Percentiles rank a stretch among this genome's conserved stretches.
These are phyloP conservation scores for Pinus tabuliformis DNA, from an alignment of 75 land plant species.

Conservation along the genomic window DNA sequence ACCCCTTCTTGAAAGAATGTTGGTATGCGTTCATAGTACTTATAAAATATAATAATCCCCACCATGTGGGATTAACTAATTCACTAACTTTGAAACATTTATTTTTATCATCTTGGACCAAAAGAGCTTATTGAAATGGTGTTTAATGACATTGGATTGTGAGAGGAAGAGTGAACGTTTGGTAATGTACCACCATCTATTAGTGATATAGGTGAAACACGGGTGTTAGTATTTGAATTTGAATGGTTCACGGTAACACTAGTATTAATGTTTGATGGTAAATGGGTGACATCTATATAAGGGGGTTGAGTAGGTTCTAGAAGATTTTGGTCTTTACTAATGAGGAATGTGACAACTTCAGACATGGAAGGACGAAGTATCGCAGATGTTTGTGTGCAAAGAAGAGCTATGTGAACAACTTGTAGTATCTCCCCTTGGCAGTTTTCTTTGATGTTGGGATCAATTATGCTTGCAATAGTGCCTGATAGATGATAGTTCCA, in stretches of 20 bases:
- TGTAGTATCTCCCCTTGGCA: neutral
- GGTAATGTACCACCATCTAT: conserved; percentile 22
- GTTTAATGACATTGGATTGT: conserved; percentile 45
- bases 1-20: too few relatives aligned
- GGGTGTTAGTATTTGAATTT: conserved; percentile 35
- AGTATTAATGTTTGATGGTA: too few relatives aligned
- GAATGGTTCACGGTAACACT: conserved; percentile 19
- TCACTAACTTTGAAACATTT: too few relatives aligned
- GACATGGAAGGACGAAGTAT: conserved; percentile 26
- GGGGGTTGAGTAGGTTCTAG: too few relatives aligned
- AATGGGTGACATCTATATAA: too few relatives aligned
- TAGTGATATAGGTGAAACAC: conserved; percentile 28
- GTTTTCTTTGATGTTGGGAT: neutral
- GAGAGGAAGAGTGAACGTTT: conserved; percentile 32
- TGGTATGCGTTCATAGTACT: too few relatives aligned
- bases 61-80: too few relatives aligned
- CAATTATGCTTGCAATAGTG: too few relatives aligned
- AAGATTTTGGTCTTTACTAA: too few relatives aligned
- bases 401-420: conserved; percentile 9
- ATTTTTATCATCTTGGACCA: neutral
- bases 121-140: conserved; percentile 32
- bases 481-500: too few relatives aligned
- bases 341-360: neutral
- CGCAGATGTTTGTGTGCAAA: conserved; percentile 24
- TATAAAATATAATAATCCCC: too few relatives aligned